Conservation (phyloP, 164 flowering plant species). For the Umbilicus rupestris region DNA sequence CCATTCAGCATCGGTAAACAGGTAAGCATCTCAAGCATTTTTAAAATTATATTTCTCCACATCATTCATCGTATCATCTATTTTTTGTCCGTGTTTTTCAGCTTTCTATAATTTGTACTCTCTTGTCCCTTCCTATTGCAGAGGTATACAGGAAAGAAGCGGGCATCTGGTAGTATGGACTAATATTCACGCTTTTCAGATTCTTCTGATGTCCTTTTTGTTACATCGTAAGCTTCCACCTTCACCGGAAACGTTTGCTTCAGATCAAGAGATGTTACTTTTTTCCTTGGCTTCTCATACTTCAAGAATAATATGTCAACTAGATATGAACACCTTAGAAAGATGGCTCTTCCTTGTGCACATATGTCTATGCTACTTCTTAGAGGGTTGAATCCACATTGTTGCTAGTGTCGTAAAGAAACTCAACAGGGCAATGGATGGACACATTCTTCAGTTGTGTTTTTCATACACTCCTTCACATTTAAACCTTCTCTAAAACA, state of each 20-base stretch:
- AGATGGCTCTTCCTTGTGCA: no score
- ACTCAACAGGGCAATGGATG: no score
- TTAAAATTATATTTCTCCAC: not conserved
- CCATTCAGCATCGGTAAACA: conserved; percentile 69
- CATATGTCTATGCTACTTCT: no score
- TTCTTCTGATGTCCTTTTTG: not conserved
- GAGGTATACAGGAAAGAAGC: conserved; percentile 39
- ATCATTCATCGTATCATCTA: not conserved
- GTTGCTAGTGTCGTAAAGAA: no score
- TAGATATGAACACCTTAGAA: not conserved
- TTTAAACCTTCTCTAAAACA: no score
- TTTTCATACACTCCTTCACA: no score
- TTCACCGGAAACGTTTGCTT: not conserved
- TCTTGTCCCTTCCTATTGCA: conserved; percentile 16
- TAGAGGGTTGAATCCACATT: no score
- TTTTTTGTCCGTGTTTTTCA: not conserved
- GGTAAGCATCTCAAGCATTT: conserved; percentile 25
- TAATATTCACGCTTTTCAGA: not conserved
- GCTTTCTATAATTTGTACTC: not conserved
- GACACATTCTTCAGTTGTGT: no score
- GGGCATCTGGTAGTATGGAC: no score
- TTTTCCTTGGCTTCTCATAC: not conserved
- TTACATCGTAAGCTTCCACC: not conserved
- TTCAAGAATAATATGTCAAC: not conserved
- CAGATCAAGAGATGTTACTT: not conserved